Evolutionary conservation across 768 basidiomycete species (phyloP).

Genomic region (Rhizopogon rudus): DNA sequence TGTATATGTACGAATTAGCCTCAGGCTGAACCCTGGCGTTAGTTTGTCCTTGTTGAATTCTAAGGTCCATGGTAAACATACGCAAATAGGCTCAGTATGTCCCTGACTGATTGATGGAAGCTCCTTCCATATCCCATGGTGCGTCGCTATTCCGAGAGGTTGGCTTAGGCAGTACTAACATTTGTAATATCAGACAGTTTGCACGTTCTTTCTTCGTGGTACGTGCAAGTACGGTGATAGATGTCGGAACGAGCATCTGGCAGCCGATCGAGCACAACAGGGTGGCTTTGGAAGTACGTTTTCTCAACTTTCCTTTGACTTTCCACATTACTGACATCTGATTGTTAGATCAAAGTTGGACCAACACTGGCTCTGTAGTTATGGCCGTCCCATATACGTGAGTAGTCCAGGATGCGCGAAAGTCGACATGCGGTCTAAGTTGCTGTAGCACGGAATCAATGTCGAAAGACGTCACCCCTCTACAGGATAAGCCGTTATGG

Average conservation of each 20-base stretch:
- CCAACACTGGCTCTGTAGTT: conserved; percentile 22
- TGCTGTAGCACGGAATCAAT: conserved; percentile 54
- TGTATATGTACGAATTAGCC: too few relatives aligned
- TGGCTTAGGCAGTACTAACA: background rate
- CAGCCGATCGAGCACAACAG: conserved; percentile 26
- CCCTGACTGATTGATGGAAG: too few relatives aligned
- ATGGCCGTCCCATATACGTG: conserved; percentile 35
- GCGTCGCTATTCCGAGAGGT: background rate
- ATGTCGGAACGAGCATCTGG: conserved; percentile 63
- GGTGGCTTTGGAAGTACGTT: conserved; percentile 50
- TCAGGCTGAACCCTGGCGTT: background rate
- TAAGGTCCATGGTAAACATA: conserved; percentile 9
- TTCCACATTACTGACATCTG: conserved; percentile 8
- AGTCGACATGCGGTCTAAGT: conserved; percentile 1
- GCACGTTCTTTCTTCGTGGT: conserved; percentile 59
- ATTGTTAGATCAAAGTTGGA: conserved; percentile 37
- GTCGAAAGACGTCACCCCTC: conserved; percentile 52
- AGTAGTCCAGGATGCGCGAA: conserved; percentile 9
- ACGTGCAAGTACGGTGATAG: conserved; percentile 59
- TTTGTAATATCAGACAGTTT: conserved; percentile 40
- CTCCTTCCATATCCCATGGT: background rate
- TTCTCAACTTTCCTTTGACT: conserved; percentile 1
- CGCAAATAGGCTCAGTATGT: conserved; percentile 2
- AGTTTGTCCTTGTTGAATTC: conserved; percentile 15
- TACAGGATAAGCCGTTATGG: conserved; percentile 71